A percentile compares a stretch with the other conserved stretches of the same genome.
These are phyloP conservation scores for Sugiyamaella neomexicana DNA, from an alignment of 1,139 yeast species.

Conservation along the genomic window DNA sequence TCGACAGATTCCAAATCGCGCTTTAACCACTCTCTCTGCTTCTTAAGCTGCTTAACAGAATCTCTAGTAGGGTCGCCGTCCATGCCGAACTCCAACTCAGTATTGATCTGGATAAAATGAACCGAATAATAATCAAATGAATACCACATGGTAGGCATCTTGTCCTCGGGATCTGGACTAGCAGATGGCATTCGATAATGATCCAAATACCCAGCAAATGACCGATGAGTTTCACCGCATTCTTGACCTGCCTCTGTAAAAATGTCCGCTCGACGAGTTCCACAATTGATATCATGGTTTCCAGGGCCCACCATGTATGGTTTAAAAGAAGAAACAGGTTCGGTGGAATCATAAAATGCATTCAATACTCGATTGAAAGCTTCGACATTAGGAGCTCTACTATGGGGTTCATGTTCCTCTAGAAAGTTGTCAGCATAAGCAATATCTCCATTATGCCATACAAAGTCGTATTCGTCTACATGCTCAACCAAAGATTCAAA, in stretches of 20 bases:
- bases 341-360: constrained; percentile 32
- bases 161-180: constrained; percentile 29
- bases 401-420: constrained; percentile 25
- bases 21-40: constrained; percentile 43
- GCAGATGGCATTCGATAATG: constrained; percentile 35
- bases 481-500: constrained; percentile 31
- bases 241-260: constrained; percentile 19
- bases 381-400: constrained; percentile 25
- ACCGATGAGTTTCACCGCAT: constrained; percentile 23
- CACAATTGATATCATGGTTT: constrained; percentile 37
- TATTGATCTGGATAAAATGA: constrained; percentile 36
- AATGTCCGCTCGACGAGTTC: constrained; percentile 30
- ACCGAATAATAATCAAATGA: constrained; percentile 39
- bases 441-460: constrained; percentile 38
- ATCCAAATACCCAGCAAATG: constrained; percentile 32
- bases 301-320: constrained; percentile 40
- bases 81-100: constrained; percentile 37
- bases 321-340: constrained; percentile 27
- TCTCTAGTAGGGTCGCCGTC: constrained; percentile 35
- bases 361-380: constrained; percentile 32
- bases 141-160: constrained; percentile 35
- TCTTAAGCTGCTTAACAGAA: constrained; percentile 29
- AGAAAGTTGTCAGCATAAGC: constrained; percentile 39
- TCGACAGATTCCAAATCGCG: constrained; percentile 45
- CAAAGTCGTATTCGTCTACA: constrained; percentile 30